phyloP scores from a whole-genome alignment of 2,329 filamentous ascomycete species.

The Trichophyton schoenleinii region DNA sequence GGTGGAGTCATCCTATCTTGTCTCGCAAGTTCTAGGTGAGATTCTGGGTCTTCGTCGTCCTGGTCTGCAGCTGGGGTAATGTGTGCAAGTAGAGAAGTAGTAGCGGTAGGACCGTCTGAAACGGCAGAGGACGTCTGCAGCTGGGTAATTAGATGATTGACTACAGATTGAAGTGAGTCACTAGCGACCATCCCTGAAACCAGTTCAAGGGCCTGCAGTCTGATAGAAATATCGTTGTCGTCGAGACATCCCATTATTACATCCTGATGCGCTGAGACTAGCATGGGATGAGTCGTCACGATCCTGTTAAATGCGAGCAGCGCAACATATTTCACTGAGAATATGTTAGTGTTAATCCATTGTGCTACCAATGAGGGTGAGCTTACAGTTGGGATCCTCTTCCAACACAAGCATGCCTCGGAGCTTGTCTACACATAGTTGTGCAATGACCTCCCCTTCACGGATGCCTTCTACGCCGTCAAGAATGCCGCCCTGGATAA shows the following conservation, averaged over 20 bases:
- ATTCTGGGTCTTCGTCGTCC: slow-evolving; percentile 46
- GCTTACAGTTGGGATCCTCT: slow-evolving; percentile 80
- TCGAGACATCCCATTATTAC: slow-evolving; percentile 95
- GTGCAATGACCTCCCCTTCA: slow-evolving; percentile 83
- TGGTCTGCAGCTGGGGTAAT: slow-evolving; percentile 41
- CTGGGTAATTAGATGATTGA: slow-evolving; percentile 77
- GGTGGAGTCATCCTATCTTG: slow-evolving; percentile 39
- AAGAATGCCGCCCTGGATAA: slow-evolving; percentile 91
- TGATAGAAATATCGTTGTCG: slow-evolving; percentile 88
- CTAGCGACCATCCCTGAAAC: slow-evolving; percentile 87
- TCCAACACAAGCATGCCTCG: slow-evolving; percentile 89
- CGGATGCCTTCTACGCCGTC: slow-evolving; percentile 65
- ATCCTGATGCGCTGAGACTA: slow-evolving; percentile 87
- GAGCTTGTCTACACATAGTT: slow-evolving; percentile 81
- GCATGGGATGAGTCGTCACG: slow-evolving; percentile 69
- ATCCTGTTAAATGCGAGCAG: slow-evolving; percentile 93
- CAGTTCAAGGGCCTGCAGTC: slow-evolving; percentile 80
- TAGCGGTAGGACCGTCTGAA: slow-evolving; percentile 35
- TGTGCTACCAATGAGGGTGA: not conserved
- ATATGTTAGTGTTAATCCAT: slow-evolving; percentile 10
- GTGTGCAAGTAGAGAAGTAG: slow-evolving; percentile 24
- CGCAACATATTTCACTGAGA: slow-evolving; percentile 85
- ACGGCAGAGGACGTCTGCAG: slow-evolving; percentile 52
- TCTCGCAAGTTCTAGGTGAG: slow-evolving; percentile 42
- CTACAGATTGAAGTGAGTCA: slow-evolving; percentile 71